Conservation (phyloP, 2,329 filamentous ascomycete genomes). For the Cytospora schulzeri region DNA sequence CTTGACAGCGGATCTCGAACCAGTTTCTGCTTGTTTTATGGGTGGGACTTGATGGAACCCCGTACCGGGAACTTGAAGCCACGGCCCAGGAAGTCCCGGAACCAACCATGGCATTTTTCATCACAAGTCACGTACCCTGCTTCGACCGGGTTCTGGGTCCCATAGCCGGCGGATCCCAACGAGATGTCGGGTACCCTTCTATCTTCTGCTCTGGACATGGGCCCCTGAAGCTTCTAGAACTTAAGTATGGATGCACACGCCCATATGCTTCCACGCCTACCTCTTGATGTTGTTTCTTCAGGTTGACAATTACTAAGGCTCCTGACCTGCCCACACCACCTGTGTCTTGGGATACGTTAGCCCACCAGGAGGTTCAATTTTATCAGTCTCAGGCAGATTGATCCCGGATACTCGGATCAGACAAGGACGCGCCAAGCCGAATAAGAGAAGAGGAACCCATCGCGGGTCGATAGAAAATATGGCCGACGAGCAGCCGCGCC, state of each 20-base stretch:
- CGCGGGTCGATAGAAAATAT: conserved; percentile 9
- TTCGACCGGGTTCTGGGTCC: conserved; percentile 13
- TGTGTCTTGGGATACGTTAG: conserved; percentile 22
- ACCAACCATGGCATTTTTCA: conserved; percentile 9
- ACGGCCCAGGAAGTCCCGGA: conserved; percentile 10
- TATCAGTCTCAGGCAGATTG: conserved; percentile 16
- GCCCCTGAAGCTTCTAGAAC: conserved; percentile 4
- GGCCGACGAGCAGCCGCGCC: conserved; percentile 16
- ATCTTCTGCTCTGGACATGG: neutral
- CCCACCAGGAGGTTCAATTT: conserved; percentile 26
- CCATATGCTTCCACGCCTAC: neutral
- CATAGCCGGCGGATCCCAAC: conserved; percentile 1
- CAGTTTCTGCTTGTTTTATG: conserved; percentile 9
- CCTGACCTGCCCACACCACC: conserved; percentile 23
- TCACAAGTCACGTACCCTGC: conserved; percentile 19
- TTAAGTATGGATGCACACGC: conserved; percentile 14
- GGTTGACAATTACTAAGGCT: conserved; percentile 22
- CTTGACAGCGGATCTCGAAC: conserved; percentile 14
- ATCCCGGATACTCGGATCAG: conserved; percentile 24
- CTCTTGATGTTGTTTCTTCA: conserved; percentile 14
- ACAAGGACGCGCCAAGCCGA: conserved; percentile 17
- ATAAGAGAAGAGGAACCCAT: conserved; percentile 10
- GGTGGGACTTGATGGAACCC: conserved; percentile 14
- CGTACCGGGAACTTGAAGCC: neutral
- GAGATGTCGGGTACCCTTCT: conserved; percentile 6